Evolutionary conservation across 2,329 filamentous ascomycete genomes (phyloP), one percentile per base, ranked within the genome.

Genomic region (Aspergillus tanneri): DNA sequence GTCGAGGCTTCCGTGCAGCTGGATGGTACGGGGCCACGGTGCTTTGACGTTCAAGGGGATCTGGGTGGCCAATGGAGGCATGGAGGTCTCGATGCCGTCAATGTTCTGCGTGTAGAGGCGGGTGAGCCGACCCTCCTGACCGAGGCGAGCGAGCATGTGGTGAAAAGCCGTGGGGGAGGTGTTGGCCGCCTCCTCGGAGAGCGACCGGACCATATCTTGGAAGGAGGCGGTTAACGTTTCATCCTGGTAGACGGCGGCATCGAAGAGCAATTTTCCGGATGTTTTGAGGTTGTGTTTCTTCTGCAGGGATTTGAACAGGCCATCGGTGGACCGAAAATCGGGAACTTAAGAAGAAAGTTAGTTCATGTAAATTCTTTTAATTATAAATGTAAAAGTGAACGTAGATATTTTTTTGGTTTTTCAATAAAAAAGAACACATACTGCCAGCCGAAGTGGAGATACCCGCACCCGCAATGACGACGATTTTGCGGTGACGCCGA

Each of bases 51-150:
- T 86, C 10, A 99, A 77, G 1, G 93, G 93, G 1, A 96, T 84
- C 43, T 81, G 79, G 0, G 93, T 97, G 21, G 81, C 79, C 7
- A 99, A 76, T 2, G 92, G 91, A 38, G 83, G 76, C 69, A 99
- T 80, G 6, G 84, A 82, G 0, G 89, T 93, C 61, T 99, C 93
- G 56, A 99, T 87, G 49, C 91, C 90, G 72, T 99, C 93, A 25
- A 99, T 92, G 60, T 99, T 99, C 66, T 99, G 93, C 2, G 89
- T 92, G 69, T 99, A 99, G 5, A 99, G 79, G 35, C 93, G 88
- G 65, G 96, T 77, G 19, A 99, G 74, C 16, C 93, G 88, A 35
- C 87, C 88, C 70, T 97, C 90, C 49, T 88, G 81, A 3, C 92
- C 89, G 18, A 99, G 78, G 3, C 90, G 92, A 39, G 93, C 93